Percentiles rank a stretch among this genome's conserved stretches.
Evolutionary conservation across 441 rosid genomes (phyloP).

Genomic region (Adansonia madagascariensis): DNA sequence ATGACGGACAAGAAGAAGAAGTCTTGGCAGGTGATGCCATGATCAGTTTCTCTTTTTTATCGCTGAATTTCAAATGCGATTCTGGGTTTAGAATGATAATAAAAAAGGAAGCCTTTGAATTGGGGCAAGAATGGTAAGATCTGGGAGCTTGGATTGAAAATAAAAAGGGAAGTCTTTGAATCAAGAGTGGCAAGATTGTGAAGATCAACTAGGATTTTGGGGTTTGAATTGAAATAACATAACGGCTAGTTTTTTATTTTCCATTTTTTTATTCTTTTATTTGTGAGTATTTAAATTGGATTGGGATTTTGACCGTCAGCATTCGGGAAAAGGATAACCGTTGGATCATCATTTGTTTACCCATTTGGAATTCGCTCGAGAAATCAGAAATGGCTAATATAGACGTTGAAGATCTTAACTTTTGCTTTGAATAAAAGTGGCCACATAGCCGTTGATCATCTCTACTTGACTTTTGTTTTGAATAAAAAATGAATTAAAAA

Average conservation of each 20-base stretch:
- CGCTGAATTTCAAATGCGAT: background rate
- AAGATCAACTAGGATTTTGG: constrained; percentile 8
- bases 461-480: too few relatives aligned
- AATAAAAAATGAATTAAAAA: too few relatives aligned
- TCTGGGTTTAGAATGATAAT: constrained; percentile 4
- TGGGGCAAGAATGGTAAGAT: constrained; percentile 27
- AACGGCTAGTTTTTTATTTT: constrained; percentile 44
- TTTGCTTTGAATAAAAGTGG: background rate
- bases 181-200: constrained; percentile 29
- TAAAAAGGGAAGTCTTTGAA: constrained; percentile 11
- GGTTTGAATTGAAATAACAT: background rate
- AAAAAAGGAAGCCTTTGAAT: constrained; percentile 1
- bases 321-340: constrained; percentile 8
- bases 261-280: too few relatives aligned
- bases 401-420: constrained; percentile 22
- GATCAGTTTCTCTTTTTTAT: background rate
- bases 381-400: background rate
- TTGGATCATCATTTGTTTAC: constrained; percentile 14
- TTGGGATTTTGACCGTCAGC: constrained; percentile 38
- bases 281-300: background rate
- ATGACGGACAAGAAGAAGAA: constrained; percentile 27
- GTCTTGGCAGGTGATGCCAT: constrained; percentile 56
- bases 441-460: too few relatives aligned
- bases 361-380: background rate
- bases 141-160: background rate